Base-by-base conservation (phyloP, 805 yeast genomes). In the Starmerella ratchasimensis region DNA sequence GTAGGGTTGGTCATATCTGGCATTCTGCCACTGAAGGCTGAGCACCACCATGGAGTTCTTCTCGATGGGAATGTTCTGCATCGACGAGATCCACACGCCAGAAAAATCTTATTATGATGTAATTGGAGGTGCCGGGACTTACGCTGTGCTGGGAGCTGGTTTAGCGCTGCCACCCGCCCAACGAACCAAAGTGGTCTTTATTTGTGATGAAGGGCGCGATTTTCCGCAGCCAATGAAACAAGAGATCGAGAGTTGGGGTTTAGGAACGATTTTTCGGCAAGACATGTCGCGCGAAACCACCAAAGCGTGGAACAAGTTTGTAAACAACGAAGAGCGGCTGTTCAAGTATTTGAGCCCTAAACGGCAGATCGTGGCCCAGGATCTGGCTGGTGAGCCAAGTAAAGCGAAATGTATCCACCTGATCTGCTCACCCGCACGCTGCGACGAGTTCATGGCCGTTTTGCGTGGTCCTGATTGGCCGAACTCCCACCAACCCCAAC, bases 81-180 rank as follows among this genome's bases (percentile, higher is more conserved):
- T 86, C 14, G 97, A 86, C 56, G 94, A 82, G 46, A 81, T 84
- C 47, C 74, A 71, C 39, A 74, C 71, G 50, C 67, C 71, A 0
- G 54, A 37, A 45, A 59, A 44, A 35, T 60, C 40, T 38, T 64
- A 46, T 41, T 9, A 31, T 1, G 56, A 80, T 53, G 65, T 86
- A 6, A 64, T 81, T 33, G 97, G 97, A 0, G 97, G 97, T 2
- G 97, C 86, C 2, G 95, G 93, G 0, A 71, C 88, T 1, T 86
- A 69, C 55, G 84, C 84, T 2, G 69, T 75, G 1, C 60, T 79
- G 13, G 95, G 95, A 0, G 74, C 82, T 0, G 61, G 86, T 18
- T 62, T 62, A 24, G 51, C 80, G 34, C 62, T 73, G 1, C 52
- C 71, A 0, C 40, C 50, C 0, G 44, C 44, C 0, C 41, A 55